Conservation (phyloP, 352 stramenopile species). For the Phytophthora crassamura region DNA sequence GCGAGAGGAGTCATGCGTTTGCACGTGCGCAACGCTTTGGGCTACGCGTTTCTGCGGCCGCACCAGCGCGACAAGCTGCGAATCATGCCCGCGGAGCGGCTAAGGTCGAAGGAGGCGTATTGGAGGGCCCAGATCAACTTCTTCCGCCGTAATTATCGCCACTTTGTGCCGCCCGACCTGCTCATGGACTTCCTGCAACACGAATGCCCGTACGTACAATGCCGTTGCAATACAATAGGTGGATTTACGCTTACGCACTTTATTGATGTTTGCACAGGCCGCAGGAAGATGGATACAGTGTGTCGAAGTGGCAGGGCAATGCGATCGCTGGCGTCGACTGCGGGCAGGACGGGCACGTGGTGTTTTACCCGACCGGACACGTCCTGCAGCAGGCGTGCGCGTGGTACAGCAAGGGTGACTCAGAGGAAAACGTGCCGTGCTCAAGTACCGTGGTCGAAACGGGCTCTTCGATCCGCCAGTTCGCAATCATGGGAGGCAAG, state of each 20-base stretch:
- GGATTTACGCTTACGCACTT: not conserved
- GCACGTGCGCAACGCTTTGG: conserved; percentile 60
- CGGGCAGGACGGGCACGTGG: conserved; percentile 43
- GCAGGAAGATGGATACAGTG: conserved; percentile 26
- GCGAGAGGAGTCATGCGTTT: conserved; percentile 53
- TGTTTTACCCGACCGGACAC: conserved; percentile 74
- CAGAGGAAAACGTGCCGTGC: conserved; percentile 16
- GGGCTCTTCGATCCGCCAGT: conserved; percentile 63
- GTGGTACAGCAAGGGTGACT: conserved; percentile 48
- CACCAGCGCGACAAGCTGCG: conserved; percentile 49
- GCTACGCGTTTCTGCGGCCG: conserved; percentile 61
- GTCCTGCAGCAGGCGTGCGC: conserved; percentile 71
- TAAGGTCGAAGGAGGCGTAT: not conserved
- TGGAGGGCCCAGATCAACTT: conserved; percentile 25
- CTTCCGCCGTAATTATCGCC: conserved; percentile 46
- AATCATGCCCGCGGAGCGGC: not conserved
- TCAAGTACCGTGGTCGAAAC: conserved; percentile 62
- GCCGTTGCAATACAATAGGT: not conserved
- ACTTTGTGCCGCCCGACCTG: conserved; percentile 62
- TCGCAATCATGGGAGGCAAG: conserved; percentile 58
- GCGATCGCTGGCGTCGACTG: conserved; percentile 52
- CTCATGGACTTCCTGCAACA: conserved; percentile 42
- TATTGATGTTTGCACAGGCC: conserved; percentile 15
- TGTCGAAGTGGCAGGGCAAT: conserved; percentile 75
- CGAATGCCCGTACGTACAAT: conserved; percentile 40